Evolutionary conservation across 1,284 basidiomycete genomes (phyloP).

Genomic region (Cerrena zonata): DNA sequence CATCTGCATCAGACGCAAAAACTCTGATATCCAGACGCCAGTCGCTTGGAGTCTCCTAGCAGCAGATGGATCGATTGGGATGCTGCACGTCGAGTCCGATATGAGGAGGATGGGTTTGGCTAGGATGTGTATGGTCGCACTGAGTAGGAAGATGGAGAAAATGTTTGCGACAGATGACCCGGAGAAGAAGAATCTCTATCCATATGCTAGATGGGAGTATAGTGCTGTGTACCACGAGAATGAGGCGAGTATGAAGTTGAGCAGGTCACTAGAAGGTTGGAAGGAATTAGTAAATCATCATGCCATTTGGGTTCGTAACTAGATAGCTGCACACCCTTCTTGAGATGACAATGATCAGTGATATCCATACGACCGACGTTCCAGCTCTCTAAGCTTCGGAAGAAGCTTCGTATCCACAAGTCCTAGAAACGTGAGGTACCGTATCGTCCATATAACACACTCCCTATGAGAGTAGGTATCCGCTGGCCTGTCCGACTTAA

Average conservation of each 20-base stretch:
- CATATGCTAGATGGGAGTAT: conserved; percentile 5
- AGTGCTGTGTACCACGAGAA: conserved; percentile 1
- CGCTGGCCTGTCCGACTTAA: too few species aligned
- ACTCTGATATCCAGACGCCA: neutral
- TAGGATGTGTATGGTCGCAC: neutral
- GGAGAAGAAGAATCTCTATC: neutral
- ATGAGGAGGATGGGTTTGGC: neutral
- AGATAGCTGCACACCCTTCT: too few species aligned
- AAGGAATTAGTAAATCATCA: too few species aligned
- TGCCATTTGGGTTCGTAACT: too few species aligned
- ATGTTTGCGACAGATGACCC: conserved; percentile 2
- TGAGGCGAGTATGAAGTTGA: neutral
- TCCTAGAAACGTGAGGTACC: too few species aligned
- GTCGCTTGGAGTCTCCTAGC: conserved; percentile 3
- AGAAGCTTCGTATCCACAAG: too few species aligned
- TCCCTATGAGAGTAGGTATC: too few species aligned
- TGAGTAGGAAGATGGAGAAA: conserved; percentile 4
- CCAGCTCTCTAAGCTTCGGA: too few species aligned
- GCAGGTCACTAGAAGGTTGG: neutral
- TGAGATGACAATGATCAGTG: too few species aligned
- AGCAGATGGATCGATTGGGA: conserved; percentile 2
- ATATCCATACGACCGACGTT: too few species aligned
- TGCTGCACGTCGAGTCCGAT: conserved; percentile 6
- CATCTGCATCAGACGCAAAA: conserved; percentile 1
- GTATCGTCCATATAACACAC: too few species aligned